Conservation (phyloP, 2,329 filamentous ascomycete species). For the Incumbomyces delicatus region DNA sequence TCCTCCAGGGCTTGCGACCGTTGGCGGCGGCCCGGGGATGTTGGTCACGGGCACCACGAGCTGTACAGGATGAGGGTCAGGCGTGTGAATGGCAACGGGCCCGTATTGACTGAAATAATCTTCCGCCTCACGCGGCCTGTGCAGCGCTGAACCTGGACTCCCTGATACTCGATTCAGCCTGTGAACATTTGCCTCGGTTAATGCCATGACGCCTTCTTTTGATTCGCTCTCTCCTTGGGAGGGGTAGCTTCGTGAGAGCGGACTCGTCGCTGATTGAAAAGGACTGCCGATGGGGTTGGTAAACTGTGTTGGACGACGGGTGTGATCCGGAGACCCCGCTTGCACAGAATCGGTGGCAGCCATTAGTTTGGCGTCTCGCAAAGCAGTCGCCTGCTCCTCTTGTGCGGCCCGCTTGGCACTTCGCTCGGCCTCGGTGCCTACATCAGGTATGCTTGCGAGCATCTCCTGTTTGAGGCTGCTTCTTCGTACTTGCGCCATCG, state of each 20-base stretch:
- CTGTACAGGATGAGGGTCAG: not conserved
- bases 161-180: conserved; percentile 26
- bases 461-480: conserved; percentile 21
- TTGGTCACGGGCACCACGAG: conserved; percentile 1
- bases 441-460: conserved; percentile 20
- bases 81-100: too few relatives aligned
- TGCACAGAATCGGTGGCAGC: conserved; percentile 30
- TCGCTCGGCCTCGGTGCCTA: conserved; percentile 34
- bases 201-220: conserved; percentile 11
- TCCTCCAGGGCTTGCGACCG: conserved; percentile 1
- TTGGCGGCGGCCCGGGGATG: conserved; percentile 8
- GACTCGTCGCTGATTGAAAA: not conserved
- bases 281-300: not conserved
- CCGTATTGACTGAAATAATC: conserved; percentile 4
- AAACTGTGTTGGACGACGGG: not conserved
- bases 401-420: conserved; percentile 38
- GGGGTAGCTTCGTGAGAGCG: conserved; percentile 31
- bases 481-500: conserved; percentile 19
- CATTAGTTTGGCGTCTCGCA: conserved; percentile 47
- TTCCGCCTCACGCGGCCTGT: not conserved
- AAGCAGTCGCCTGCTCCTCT: conserved; percentile 45
- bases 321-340: not conserved
- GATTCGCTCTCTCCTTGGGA: conserved; percentile 2
- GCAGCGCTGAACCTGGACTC: not conserved
- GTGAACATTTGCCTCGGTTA: conserved; percentile 48